A percentile compares a stretch with the other conserved stretches of the same genome.
These are phyloP conservation scores for Tetraselmis striata DNA, from an alignment of 139 green algal species.

Conservation along the genomic window DNA sequence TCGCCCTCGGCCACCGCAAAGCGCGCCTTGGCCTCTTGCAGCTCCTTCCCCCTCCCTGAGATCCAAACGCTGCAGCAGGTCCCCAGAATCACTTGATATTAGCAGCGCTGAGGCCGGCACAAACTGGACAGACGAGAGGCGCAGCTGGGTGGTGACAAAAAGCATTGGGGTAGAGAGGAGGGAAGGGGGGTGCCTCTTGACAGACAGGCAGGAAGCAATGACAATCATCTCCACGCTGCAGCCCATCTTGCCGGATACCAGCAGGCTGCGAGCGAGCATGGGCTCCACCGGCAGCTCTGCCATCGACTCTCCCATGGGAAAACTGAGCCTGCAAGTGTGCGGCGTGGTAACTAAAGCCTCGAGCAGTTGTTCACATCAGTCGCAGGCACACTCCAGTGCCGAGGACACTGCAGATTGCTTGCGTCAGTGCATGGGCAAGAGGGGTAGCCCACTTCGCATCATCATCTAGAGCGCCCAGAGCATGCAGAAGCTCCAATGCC, in stretches of 20 bases:
- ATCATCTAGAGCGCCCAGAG: conserved; percentile 75
- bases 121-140: too few species aligned
- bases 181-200: not conserved
- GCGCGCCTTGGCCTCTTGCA: conserved; percentile 25
- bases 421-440: conserved; percentile 1
- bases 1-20: conserved; percentile 76
- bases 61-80: conserved; percentile 4
- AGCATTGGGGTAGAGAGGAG: too few species aligned
- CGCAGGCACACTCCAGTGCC: too few species aligned
- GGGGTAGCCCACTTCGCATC: conserved; percentile 51
- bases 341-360: not conserved
- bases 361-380: not conserved
- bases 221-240: conserved; percentile 64
- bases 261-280: conserved; percentile 46
- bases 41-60: not conserved
- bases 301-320: conserved; percentile 49
- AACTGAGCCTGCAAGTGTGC: conserved; percentile 43
- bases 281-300: conserved; percentile 66
- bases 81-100: not conserved
- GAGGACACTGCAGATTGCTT: too few species aligned
- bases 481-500: conserved; percentile 81
- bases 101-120: not conserved
- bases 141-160: too few species aligned
- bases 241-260: conserved; percentile 43
- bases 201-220: conserved; percentile 49